Conservation (phyloP, 2,329 filamentous ascomycete species). For the Hortaea sp. region DNA sequence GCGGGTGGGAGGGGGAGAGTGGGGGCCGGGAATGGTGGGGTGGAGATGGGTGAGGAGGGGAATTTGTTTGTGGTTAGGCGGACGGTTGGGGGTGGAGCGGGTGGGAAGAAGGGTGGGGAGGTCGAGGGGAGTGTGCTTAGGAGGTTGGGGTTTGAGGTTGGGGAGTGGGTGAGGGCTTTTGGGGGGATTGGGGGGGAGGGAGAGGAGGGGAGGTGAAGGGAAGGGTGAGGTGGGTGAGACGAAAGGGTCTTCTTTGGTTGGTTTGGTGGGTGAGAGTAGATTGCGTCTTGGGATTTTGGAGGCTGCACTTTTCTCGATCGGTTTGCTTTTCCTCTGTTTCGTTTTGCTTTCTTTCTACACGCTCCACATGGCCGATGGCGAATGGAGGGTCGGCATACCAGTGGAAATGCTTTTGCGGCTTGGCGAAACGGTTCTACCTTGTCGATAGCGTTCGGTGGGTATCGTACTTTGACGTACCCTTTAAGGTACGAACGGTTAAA, state of each 20-base stretch:
- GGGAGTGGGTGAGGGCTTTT: slow-evolving; percentile 58
- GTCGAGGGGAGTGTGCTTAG: slow-evolving; percentile 48
- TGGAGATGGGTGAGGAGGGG: slow-evolving; percentile 34
- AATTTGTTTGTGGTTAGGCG: slow-evolving; percentile 30
- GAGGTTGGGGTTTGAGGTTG: slow-evolving; percentile 74
- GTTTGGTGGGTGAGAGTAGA: too few relatives aligned
- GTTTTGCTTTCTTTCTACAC: too few relatives aligned
- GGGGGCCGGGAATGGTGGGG: slow-evolving; percentile 11
- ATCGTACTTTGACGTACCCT: too few relatives aligned
- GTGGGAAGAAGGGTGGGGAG: slow-evolving; percentile 22
- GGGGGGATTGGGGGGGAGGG: slow-evolving; percentile 5
- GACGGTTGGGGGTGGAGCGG: slow-evolving; percentile 25
- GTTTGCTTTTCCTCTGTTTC: too few relatives aligned
- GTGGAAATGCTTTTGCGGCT: neutral
- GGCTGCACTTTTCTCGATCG: too few relatives aligned
- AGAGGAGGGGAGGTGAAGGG: slow-evolving; percentile 5
- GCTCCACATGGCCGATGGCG: too few relatives aligned
- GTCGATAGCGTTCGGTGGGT: neutral
- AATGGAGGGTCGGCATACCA: too few relatives aligned
- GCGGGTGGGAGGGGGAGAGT: slow-evolving; percentile 30
- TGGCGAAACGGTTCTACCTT: neutral
- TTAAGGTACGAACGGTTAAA: too few relatives aligned
- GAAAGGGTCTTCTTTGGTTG: too few relatives aligned
- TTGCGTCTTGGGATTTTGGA: too few relatives aligned
- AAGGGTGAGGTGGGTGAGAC: neutral